Conservation (phyloP, 768 basidiomycete genomes). For the Hypsizygus marmoreus region DNA sequence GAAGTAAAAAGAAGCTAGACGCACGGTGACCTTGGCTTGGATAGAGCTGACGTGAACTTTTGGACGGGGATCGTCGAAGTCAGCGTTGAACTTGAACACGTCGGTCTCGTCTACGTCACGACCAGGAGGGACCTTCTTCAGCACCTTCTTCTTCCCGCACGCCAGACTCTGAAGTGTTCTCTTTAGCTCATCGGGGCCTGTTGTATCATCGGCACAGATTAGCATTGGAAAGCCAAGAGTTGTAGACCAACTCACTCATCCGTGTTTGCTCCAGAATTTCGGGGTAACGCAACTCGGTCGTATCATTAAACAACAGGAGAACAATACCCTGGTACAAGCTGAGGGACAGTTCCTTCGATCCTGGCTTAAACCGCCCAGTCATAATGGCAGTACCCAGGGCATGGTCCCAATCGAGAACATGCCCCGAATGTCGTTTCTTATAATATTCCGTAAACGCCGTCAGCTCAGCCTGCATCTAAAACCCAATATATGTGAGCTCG, state of each 20-base stretch:
- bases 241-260: conserved; percentile 63
- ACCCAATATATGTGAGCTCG: conserved; percentile 10
- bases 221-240: conserved; percentile 1
- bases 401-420: conserved; percentile 84
- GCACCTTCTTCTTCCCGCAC: conserved; percentile 85
- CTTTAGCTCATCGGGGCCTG: conserved; percentile 74
- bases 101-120: conserved; percentile 79
- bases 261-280: conserved; percentile 69
- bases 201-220: conserved; percentile 22
- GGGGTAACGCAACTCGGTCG: conserved; percentile 55
- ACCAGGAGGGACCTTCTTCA: conserved; percentile 78
- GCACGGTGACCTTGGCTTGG: conserved; percentile 88
- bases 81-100: conserved; percentile 77
- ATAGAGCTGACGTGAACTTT: conserved; percentile 95
- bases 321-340: conserved; percentile 91
- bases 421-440: conserved; percentile 72
- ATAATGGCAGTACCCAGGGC: conserved; percentile 83
- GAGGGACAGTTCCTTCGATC: conserved; percentile 84
- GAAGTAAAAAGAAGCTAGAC: conserved; percentile 23
- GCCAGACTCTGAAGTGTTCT: conserved; percentile 91
- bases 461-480: conserved; percentile 75
- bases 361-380: conserved; percentile 64
- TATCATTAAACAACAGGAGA: conserved; percentile 82
- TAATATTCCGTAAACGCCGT: conserved; percentile 70
- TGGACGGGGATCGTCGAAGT: conserved; percentile 75